Base-by-base conservation (phyloP, 768 basidiomycete species). In the Fomitopsis pulvina region DNA sequence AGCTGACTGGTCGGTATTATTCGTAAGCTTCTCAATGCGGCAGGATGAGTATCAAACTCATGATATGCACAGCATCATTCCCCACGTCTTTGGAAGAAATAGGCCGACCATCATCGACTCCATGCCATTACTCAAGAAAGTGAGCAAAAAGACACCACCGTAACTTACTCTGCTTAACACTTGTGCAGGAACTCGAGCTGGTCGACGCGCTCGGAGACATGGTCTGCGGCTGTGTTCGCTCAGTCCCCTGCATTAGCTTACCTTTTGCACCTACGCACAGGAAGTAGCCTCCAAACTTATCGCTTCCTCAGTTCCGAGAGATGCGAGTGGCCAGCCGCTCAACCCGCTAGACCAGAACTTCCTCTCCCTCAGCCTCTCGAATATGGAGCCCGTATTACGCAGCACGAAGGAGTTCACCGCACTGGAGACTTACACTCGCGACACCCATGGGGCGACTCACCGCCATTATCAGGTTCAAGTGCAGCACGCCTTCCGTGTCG, bases 181-280 rank as follows among this genome's bases (percentile, higher is more conserved):
- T 18, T 20, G 18, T 28, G 11, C 57, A 76, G 74, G 79, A 81
- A 67, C 71, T 81, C 37, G 77, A 79, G n/a, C 72, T 81, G 20
- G 79, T 82, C 14, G 81, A 81, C 53, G 78, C 80, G 18, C 72
- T 83, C 21, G 79, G 79, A 2, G 80, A 83, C 58, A 82, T 83
- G 81, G 78, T 75, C 53, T 24, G 53, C 47, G 34, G 7, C 10
- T 20, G 45, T 20, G 1, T 40, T n/a, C n/a, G n/a, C n/a, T n/a
- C n/a, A n/a, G 28, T 49, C 18, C 22, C 45, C 24, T 16, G 10
- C 18, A 8, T 22, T 40, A 27, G 41, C 8, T 29, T 26, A 38
- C 37, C 41, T 42, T 16, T 26, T 42, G 38, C 3, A 41, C 14
- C 21, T 8, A 28, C 16, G 22, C 30, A 18, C 50, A 79, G 77